Evolutionary conservation across 2,329 filamentous ascomycete species (phyloP).

Genomic region (Westerdykella aurantiaca): DNA sequence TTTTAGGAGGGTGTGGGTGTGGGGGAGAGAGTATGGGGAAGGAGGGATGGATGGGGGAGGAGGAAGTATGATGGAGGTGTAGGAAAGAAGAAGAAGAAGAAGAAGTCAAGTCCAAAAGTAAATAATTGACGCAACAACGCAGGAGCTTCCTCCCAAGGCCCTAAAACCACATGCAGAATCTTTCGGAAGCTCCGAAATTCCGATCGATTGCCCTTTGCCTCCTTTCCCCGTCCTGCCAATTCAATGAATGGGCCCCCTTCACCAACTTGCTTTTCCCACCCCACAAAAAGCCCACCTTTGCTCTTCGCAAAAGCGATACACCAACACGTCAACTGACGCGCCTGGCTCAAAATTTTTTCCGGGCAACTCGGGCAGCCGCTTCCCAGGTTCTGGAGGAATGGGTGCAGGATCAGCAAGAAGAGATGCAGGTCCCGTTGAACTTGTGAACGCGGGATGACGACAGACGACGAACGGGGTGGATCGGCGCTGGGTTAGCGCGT

Average conservation of each 20-base stretch:
- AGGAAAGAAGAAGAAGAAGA: background rate
- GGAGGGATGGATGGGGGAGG: background rate
- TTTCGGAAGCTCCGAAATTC: too few relatives aligned
- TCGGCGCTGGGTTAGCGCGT: background rate
- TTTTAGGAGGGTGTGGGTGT: too few relatives aligned
- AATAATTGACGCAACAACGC: background rate
- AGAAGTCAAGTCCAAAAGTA: background rate
- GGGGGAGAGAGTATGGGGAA: background rate
- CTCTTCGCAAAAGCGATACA: background rate
- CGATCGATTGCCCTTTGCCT: background rate
- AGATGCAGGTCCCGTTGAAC: background rate
- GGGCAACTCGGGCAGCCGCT: background rate
- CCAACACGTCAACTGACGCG: background rate
- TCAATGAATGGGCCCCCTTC: background rate
- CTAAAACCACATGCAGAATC: too few relatives aligned
- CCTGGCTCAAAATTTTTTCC: background rate
- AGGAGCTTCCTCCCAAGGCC: background rate
- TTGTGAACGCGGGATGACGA: constrained; percentile 1
- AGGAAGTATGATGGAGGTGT: background rate
- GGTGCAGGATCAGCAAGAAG: background rate
- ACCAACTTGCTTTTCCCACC: background rate
- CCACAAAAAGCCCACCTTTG: background rate
- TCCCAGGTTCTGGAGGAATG: background rate
- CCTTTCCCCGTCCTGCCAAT: background rate
- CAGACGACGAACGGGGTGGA: background rate